A percentile compares a stretch with the other conserved stretches of the same genome.
These are phyloP conservation scores for Talaromyces trachyspermus DNA, from an alignment of 495 filamentous ascomycete species.

Conservation along the genomic window DNA sequence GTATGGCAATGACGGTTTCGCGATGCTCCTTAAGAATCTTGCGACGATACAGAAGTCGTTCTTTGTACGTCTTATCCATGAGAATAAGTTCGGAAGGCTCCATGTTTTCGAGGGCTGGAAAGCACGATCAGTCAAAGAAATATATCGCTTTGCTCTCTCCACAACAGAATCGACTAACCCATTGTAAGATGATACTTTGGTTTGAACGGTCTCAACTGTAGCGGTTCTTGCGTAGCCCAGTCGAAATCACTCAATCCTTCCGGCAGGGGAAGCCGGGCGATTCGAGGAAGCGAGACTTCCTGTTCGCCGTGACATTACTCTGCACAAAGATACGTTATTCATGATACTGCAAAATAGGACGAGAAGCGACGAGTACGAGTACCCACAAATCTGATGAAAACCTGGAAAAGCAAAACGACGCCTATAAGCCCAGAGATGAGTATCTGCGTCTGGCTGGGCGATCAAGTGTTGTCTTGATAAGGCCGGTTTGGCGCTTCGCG, in stretches of 20 bases:
- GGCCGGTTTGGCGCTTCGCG: background rate
- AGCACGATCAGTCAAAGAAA: conserved; percentile 4
- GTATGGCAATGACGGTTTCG: conserved; percentile 34
- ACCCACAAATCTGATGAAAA: background rate
- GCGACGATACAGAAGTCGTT: conserved; percentile 47
- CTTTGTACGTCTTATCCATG: conserved; percentile 59
- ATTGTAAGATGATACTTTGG: conserved; percentile 67
- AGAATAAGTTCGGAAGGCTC: conserved; percentile 54
- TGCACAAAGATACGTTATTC: too few relatives aligned
- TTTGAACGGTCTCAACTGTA: conserved; percentile 60
- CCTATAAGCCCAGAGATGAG: background rate
- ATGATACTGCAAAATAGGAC: background rate
- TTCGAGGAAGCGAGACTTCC: conserved; percentile 6
- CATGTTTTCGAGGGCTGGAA: conserved; percentile 39
- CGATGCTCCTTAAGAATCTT: conserved; percentile 41
- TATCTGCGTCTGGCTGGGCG: background rate
- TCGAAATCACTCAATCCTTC: conserved; percentile 52
- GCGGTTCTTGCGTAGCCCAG: conserved; percentile 50
- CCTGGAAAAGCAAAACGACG: background rate
- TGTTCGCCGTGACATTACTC: background rate
- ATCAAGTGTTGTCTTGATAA: background rate
- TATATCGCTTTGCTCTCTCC: conserved; percentile 4
- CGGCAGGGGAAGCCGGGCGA: conserved; percentile 29
- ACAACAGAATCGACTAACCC: too few relatives aligned
- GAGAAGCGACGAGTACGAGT: background rate